Evolutionary conservation across 164 flowering plant genomes (phyloP), one percentile per base, ranked within the genome.

Genomic region (Liriodendron chinense): DNA sequence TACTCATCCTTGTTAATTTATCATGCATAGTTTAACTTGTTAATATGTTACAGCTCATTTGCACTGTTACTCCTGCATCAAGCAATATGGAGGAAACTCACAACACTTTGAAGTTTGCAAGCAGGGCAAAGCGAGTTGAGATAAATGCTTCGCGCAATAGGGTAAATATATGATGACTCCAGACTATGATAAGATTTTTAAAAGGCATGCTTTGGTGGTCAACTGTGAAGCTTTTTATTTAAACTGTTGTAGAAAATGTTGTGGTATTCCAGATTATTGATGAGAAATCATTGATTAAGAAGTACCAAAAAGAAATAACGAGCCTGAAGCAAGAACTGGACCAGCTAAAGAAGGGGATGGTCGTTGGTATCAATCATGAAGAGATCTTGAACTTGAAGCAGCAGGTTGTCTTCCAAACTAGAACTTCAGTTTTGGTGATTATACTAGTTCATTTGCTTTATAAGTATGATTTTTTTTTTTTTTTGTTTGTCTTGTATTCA

Each of bases 21-120:
- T 49, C 22, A 26, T 65, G 78, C 26, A 7, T 9, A 59, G 47
- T 22, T 22, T 70, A 68, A 75, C 65, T 64, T 9, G 56, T 23
- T 24, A 6, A 72, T 79, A 24, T 69, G 73, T 74, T 78, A 7
- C 91, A 96, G 99, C 98, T 96, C 76, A 96, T 96, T 56, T 96
- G 98, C 83, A 96, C 97, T n/a, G 88, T 96, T 66, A 96, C 99
- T 73, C 99, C 99, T 76, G 99, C 99, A 74, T 92, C 98, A 13
- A 96, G 99, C 82, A 93, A 83, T 77, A 81, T 88, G 94, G 99
- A 96, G 85, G 99, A 96, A 84, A 96, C 99, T 68, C 99, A 96
- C 79, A 96, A 96, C 80, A 96, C 99, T 43, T 80, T 96, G 78
- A 96, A 96, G 83, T 96, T 96, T 85, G 99, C 99, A 16, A 94